These are phyloP conservation scores for Porogramme epimiltina DNA, from an alignment of 1,284 basidiomycete genomes.

Conservation along the genomic window DNA sequence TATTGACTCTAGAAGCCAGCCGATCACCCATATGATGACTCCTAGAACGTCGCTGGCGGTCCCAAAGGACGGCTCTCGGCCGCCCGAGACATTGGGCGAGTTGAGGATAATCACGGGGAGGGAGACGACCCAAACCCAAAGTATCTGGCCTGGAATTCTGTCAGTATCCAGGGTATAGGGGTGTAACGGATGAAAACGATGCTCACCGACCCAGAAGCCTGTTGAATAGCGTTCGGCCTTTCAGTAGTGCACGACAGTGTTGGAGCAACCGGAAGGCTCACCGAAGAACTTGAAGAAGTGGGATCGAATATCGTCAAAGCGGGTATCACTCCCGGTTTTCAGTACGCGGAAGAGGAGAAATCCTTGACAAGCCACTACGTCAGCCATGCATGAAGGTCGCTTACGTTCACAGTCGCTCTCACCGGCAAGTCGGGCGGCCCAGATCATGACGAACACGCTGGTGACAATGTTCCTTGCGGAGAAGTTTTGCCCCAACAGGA, in stretches of 20 bases:
- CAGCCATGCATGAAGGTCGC: not conserved
- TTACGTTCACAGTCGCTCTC: constrained; percentile 4
- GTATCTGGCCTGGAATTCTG: constrained; percentile 45
- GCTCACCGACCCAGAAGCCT: constrained; percentile 56
- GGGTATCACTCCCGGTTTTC: constrained; percentile 63
- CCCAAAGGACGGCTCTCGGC: constrained; percentile 57
- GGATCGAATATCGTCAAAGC: constrained; percentile 68
- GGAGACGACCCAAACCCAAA: constrained; percentile 72
- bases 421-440: constrained; percentile 61
- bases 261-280: constrained; percentile 17
- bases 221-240: too few relatives aligned
- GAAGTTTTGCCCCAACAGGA: constrained; percentile 56
- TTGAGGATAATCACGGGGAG: constrained; percentile 68
- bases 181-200: too few relatives aligned
- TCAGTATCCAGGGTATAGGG: constrained; percentile 21
- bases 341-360: constrained; percentile 70
- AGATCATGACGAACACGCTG: constrained; percentile 64
- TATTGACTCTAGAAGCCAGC: constrained; percentile 60
- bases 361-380: constrained; percentile 32
- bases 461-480: constrained; percentile 62
- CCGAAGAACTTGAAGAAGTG: constrained; percentile 72
- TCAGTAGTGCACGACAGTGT: too few relatives aligned
- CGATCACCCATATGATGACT: constrained; percentile 65
- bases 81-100: constrained; percentile 61
- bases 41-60: constrained; percentile 70